phyloP scores from a whole-genome alignment of 345 rosid species.

The Hypericum androsaemum region DNA sequence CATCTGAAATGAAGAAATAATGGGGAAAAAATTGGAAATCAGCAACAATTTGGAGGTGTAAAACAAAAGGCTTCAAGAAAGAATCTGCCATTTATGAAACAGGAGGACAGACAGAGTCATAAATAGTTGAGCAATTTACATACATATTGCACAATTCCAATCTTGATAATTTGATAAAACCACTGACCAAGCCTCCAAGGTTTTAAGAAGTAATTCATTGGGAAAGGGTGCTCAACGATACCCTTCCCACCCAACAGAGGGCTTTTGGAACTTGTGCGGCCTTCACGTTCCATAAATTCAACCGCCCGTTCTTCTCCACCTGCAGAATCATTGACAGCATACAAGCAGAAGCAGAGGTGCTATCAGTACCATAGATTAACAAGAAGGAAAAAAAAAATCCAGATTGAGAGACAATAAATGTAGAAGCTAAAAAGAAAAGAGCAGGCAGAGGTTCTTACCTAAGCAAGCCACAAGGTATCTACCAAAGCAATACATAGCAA shows the following conservation, averaged over 20 bases:
- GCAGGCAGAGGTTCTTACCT: constrained; percentile 40
- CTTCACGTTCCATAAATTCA: constrained; percentile 82
- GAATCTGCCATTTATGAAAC: too few species aligned
- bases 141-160: constrained; percentile 99
- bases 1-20: constrained; percentile 52
- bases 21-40: constrained; percentile 9
- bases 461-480: constrained; percentile 96
- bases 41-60: neutral
- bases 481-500: constrained; percentile 99
- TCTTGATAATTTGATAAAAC: constrained; percentile 92
- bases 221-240: constrained; percentile 73
- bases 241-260: constrained; percentile 69
- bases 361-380: too few species aligned
- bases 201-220: constrained; percentile 63
- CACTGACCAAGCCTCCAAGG: constrained; percentile 94
- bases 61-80: constrained; percentile 14
- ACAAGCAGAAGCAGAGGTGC: too few species aligned
- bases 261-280: constrained; percentile 48
- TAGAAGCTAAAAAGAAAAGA: neutral
- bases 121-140: constrained; percentile 20
- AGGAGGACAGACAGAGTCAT: neutral
- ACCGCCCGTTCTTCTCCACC: constrained; percentile 92
- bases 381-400: neutral
- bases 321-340: constrained; percentile 5
- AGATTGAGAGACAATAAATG: too few species aligned